Evolutionary conservation across 768 basidiomycete genomes (phyloP), one percentile per base, ranked within the genome.

Genomic region (Lanmaoa rubissima): DNA sequence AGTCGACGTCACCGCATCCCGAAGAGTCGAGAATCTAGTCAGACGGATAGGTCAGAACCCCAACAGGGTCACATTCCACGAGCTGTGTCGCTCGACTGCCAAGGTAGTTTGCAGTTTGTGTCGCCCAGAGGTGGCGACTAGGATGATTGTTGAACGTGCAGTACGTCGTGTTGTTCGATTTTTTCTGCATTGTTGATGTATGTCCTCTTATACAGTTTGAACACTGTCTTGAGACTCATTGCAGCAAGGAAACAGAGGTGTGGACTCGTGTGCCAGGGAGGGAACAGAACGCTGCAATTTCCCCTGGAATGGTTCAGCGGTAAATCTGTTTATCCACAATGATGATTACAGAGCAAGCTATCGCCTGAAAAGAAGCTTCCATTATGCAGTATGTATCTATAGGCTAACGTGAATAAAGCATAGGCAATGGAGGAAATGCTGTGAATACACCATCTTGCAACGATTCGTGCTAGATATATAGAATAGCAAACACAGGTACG

Each of bases 311-410:
- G 26, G 47, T 34, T 21, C 8, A 34, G 34, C 14, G 3, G 5
- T 21, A 16, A 16, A 8, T 12, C 6, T 38, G 35, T 38, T 11
- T 14, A n/a, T 26, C 7, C 17, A 28, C 17, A 21, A 7, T 28
- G 3, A 6, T 36, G n/a, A n/a, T 13, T 34, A 13, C 12, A 39
- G 31, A 36, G 44, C 38, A 39, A 34, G 17, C 16, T 17, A 44
- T 40, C 17, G 21, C 3, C 14, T 10, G 7, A n/a, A 34, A 34
- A 36, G 39, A 45, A 2, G 36, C 31, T 51, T 52, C 44, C 48
- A 65, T 65, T 65, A 65, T 54, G 63, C 48, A 57, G 39, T 32
- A 47, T 50, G 44, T 63, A 52, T 52, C 38, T 67, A 42, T 64
- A 65, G 6, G 56, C 32, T 53, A 59, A 51, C 7, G 36, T 43